A percentile compares a stretch with the other conserved stretches of the same genome.
Conservation (phyloP, 139 green algal species). For the Coelastrella sp. region DNA sequence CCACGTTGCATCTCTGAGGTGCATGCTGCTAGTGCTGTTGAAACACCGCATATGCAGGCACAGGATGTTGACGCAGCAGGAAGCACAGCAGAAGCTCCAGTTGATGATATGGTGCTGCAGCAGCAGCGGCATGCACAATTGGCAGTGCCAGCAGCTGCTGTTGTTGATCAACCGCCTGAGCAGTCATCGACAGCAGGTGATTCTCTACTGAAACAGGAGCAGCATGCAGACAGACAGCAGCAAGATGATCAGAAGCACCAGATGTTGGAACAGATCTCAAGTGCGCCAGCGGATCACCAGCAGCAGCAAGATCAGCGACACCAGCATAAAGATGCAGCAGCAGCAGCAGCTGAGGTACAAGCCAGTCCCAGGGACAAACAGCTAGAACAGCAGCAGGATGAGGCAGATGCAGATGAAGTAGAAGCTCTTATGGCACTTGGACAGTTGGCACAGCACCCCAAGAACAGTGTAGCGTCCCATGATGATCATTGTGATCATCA, state of each 20-base stretch:
- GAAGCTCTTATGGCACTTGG: conserved; percentile 28
- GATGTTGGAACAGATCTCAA: too few relatives aligned
- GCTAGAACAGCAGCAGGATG: conserved; percentile 3
- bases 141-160: background rate
- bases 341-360: background rate
- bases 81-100: background rate
- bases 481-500: background rate
- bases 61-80: background rate
- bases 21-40: background rate
- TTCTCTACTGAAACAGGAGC: too few relatives aligned
- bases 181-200: background rate
- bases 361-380: background rate
- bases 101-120: background rate
- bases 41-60: too few relatives aligned
- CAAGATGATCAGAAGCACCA: background rate
- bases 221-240: too few relatives aligned
- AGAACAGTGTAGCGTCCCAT: background rate
- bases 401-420: conserved; percentile 32
- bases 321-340: background rate
- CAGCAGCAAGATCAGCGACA: background rate
- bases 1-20: too few relatives aligned
- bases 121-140: background rate
- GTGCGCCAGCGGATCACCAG: background rate
- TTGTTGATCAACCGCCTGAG: background rate
- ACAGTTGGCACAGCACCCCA: conserved; percentile 19